Evolutionary conservation across 1,139 yeast genomes (phyloP).

Genomic region (Meyerozyma sp.): DNA sequence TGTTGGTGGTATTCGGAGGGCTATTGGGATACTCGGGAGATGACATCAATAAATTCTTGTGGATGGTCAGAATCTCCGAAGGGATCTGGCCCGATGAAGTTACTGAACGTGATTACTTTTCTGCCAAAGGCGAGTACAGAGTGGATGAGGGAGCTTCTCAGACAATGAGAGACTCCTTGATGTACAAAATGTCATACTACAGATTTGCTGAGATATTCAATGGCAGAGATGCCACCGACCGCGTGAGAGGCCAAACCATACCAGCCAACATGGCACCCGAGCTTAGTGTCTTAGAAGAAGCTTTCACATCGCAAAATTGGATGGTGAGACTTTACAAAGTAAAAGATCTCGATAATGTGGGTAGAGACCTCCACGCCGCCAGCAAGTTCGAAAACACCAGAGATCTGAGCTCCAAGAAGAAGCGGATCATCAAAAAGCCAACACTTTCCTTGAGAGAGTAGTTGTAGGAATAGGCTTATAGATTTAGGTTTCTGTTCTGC

Average conservation of each 20-base stretch:
- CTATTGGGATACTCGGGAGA: conserved; percentile 92
- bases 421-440: conserved; percentile 48
- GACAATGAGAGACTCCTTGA: conserved; percentile 81
- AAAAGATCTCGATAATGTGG: conserved; percentile 82
- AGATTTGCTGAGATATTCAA: conserved; percentile 72
- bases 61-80: conserved; percentile 99
- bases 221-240: conserved; percentile 68
- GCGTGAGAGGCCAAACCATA: conserved; percentile 83
- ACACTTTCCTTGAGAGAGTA: conserved; percentile 42
- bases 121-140: conserved; percentile 80
- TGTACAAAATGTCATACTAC: conserved; percentile 95
- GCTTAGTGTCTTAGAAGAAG: conserved; percentile 84
- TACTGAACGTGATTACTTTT: conserved; percentile 78
- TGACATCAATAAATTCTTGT: conserved; percentile 91
- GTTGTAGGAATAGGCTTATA: background rate
- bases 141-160: conserved; percentile 78
- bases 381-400: conserved; percentile 37
- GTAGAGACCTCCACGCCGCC: conserved; percentile 61
- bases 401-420: conserved; percentile 30
- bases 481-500: background rate
- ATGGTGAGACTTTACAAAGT: conserved; percentile 91
- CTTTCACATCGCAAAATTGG: conserved; percentile 94
- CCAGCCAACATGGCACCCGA: conserved; percentile 53
- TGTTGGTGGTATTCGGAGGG: conserved; percentile 92
- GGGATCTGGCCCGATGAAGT: conserved; percentile 99